A percentile compares a stretch with the other conserved stretches of the same genome.
Conservation (phyloP, 352 stramenopile species). For the Phytopythium montanum region DNA sequence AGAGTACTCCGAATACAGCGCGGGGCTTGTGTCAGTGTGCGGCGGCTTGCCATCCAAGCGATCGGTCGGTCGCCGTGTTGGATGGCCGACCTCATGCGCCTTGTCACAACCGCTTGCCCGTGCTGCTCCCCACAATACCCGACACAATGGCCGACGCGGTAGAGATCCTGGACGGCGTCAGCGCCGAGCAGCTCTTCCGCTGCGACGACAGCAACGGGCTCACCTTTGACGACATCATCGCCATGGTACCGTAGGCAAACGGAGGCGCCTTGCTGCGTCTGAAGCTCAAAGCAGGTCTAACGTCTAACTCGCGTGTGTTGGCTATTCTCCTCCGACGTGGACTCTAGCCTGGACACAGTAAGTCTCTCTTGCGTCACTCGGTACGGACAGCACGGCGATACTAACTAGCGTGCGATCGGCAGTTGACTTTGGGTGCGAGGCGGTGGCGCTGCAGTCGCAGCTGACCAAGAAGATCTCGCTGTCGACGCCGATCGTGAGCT, state of each 20-base stretch:
- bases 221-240: constrained; percentile 87
- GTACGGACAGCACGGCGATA: background rate
- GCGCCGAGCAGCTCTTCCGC: constrained; percentile 67
- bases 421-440: constrained; percentile 93
- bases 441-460: constrained; percentile 91
- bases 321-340: constrained; percentile 3
- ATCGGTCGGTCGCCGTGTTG: background rate
- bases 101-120: background rate
- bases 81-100: background rate
- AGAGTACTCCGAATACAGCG: background rate
- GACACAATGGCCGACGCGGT: constrained; percentile 30
- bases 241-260: constrained; percentile 42
- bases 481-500: constrained; percentile 94
- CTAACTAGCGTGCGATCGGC: background rate
- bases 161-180: constrained; percentile 58
- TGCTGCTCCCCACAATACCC: background rate
- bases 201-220: constrained; percentile 63
- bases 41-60: constrained; percentile 3
- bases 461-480: constrained; percentile 93
- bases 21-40: background rate
- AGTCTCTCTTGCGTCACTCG: constrained; percentile 8
- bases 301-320: constrained; percentile 6
- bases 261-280: background rate
- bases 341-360: constrained; percentile 62
- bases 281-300: background rate